Evolutionary conservation across 2,329 filamentous ascomycete species (phyloP).

Genomic region (Bipolaris bicolor): DNA sequence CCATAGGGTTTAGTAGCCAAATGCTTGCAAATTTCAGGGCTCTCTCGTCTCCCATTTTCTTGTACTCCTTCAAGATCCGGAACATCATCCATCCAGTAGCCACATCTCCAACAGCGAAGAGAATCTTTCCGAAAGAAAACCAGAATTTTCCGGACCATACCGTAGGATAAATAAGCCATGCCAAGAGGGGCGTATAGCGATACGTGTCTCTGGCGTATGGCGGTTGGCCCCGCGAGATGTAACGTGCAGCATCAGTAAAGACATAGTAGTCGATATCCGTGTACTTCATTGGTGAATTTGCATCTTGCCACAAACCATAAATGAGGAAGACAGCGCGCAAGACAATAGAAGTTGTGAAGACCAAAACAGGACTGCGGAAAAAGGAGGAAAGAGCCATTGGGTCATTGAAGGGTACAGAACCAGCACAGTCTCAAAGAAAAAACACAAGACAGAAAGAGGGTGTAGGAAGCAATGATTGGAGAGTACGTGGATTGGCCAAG

Average conservation of each 20-base stretch:
- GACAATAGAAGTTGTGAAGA: conserved; percentile 57
- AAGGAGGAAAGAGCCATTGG: conserved; percentile 40
- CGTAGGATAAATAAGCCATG: conserved; percentile 88
- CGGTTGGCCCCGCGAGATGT: conserved; percentile 68
- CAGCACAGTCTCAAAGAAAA: background rate
- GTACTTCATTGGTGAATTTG: conserved; percentile 90
- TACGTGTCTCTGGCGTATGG: conserved; percentile 94
- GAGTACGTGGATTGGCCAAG: background rate
- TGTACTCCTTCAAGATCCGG: conserved; percentile 56
- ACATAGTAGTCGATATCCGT: conserved; percentile 99
- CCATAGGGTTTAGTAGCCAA: conserved; percentile 98
- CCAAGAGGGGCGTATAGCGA: conserved; percentile 91
- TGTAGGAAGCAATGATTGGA: background rate
- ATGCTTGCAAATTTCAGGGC: conserved; percentile 81
- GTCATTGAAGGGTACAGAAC: background rate
- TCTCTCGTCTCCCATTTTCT: conserved; percentile 42
- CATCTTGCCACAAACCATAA: conserved; percentile 93
- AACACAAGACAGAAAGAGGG: background rate
- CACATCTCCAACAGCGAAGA: conserved; percentile 85
- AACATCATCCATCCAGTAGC: conserved; percentile 81
- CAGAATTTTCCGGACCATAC: conserved; percentile 63
- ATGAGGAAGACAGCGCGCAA: conserved; percentile 77
- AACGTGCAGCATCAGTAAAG: conserved; percentile 92
- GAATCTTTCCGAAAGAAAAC: conserved; percentile 84
- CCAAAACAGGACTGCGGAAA: conserved; percentile 42